A percentile compares a stretch with the other conserved stretches of the same genome.
Conservation (phyloP, 2,329 filamentous ascomycete species). For the Aspergillus texensis region DNA sequence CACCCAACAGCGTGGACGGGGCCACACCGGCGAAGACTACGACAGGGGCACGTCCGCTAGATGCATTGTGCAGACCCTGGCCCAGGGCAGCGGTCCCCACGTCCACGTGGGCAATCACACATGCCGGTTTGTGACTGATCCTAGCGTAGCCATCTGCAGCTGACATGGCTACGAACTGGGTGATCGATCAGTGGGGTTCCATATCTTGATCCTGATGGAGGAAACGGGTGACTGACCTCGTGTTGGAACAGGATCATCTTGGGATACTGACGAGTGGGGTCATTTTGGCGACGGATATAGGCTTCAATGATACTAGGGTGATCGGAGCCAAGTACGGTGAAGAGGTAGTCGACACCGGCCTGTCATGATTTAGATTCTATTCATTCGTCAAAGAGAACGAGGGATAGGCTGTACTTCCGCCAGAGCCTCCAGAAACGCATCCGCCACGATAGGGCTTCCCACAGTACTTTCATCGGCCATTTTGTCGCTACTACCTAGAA, state of each 20-base stretch:
- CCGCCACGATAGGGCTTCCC: background rate
- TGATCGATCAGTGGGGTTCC: background rate
- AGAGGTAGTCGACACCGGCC: slow-evolving; percentile 14
- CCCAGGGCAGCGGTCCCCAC: slow-evolving; percentile 16
- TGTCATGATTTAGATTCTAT: background rate
- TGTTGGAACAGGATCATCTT: slow-evolving; percentile 17
- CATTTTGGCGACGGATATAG: slow-evolving; percentile 14
- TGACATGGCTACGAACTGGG: slow-evolving; percentile 10
- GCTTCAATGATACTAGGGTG: slow-evolving; percentile 18
- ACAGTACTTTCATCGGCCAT: background rate
- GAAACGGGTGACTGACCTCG: slow-evolving; percentile 1
- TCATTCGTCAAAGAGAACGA: background rate
- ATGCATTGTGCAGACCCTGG: slow-evolving; percentile 16
- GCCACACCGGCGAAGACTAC: slow-evolving; percentile 15
- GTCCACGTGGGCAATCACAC: slow-evolving; percentile 17
- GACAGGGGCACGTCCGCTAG: slow-evolving; percentile 15
- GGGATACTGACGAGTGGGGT: slow-evolving; percentile 10
- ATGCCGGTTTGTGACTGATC: slow-evolving; percentile 12
- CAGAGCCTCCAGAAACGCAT: background rate
- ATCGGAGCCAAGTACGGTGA: slow-evolving; percentile 15
- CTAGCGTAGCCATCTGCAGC: slow-evolving; percentile 15
- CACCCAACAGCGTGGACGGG: slow-evolving; percentile 11
- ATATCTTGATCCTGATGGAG: background rate
- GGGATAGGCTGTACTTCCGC: background rate
- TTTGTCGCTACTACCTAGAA: background rate